A percentile compares a stretch with the other conserved stretches of the same genome.
phyloP scores from a whole-genome alignment of 768 basidiomycete genomes.

The Kwoniella sp. region DNA sequence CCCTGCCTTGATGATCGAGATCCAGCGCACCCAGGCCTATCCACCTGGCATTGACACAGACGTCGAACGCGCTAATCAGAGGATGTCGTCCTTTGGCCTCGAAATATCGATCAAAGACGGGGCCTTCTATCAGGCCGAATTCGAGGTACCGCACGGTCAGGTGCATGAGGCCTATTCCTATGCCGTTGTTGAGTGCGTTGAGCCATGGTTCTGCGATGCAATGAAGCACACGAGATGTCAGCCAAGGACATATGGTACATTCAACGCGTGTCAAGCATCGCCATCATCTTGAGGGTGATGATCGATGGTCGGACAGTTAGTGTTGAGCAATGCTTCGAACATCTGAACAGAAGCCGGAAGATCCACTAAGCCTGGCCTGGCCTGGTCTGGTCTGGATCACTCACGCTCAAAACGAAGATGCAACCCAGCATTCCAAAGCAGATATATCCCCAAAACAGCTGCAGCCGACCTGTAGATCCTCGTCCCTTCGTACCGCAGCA shows the following conservation, averaged over 20 bases:
- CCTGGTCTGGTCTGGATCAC: slow-evolving; percentile 2
- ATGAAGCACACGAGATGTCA: neutral
- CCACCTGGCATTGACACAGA: slow-evolving; percentile 36
- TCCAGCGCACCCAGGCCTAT: slow-evolving; percentile 34
- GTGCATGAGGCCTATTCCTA: slow-evolving; percentile 35
- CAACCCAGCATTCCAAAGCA: slow-evolving; percentile 16
- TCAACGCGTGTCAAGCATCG: too few relatives aligned
- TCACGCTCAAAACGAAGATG: slow-evolving; percentile 31
- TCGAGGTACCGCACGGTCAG: slow-evolving; percentile 38
- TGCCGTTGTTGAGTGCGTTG: slow-evolving; percentile 41
- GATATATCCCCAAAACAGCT: slow-evolving; percentile 15
- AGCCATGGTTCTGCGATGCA: slow-evolving; percentile 22
- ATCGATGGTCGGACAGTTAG: neutral
- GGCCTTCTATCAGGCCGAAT: slow-evolving; percentile 31
- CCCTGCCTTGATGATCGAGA: slow-evolving; percentile 16
- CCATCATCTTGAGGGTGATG: neutral
- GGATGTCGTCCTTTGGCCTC: slow-evolving; percentile 22
- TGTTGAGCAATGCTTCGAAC: too few relatives aligned
- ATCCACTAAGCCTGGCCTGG: neutral
- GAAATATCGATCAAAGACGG: slow-evolving; percentile 36
- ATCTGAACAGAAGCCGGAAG: too few relatives aligned
- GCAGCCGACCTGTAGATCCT: slow-evolving; percentile 22
- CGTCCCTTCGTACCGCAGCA: slow-evolving; percentile 29
- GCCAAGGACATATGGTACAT: neutral
- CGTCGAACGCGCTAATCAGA: slow-evolving; percentile 32